A percentile compares a stretch with the other conserved stretches of the same genome.
These are phyloP conservation scores for Trichophyton simii DNA, from an alignment of 2,329 filamentous ascomycete genomes.

Conservation along the genomic window DNA sequence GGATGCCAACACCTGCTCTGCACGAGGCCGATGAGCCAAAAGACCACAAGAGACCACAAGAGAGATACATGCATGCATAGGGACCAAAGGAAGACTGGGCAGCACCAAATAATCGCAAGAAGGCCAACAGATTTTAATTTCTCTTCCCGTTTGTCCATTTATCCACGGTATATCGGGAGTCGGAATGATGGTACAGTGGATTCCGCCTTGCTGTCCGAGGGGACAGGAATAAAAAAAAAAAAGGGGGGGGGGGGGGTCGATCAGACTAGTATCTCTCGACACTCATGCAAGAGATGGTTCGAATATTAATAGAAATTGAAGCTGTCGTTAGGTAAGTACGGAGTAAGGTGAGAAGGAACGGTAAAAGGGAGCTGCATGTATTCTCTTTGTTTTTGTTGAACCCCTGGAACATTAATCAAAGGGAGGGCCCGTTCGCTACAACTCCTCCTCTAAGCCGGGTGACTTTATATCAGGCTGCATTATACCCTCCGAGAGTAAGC, in stretches of 20 bases:
- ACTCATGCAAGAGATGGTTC: background rate
- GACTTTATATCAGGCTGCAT: conserved; percentile 7
- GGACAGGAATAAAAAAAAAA: background rate
- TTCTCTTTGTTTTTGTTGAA: background rate
- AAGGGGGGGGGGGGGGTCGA: background rate
- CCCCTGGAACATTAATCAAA: background rate
- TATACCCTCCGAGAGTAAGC: conserved; percentile 2
- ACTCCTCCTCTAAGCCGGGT: conserved; percentile 7
- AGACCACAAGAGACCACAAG: background rate
- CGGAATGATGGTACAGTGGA: background rate
- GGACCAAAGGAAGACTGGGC: background rate
- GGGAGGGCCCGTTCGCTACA: conserved; percentile 4
- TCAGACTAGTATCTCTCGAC: background rate
- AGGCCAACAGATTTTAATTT: background rate
- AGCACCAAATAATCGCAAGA: background rate
- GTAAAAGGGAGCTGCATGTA: background rate
- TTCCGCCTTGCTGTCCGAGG: background rate
- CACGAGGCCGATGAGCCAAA: background rate
- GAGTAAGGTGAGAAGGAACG: background rate
- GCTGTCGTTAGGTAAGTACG: background rate
- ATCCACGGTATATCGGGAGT: background rate
- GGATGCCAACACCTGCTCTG: too few species aligned
- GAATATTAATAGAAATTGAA: background rate
- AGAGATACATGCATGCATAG: background rate
- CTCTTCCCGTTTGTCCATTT: background rate